Evolutionary conservation across 2,329 filamentous ascomycete genomes (phyloP).

Genomic region (Fusarium sp.): DNA sequence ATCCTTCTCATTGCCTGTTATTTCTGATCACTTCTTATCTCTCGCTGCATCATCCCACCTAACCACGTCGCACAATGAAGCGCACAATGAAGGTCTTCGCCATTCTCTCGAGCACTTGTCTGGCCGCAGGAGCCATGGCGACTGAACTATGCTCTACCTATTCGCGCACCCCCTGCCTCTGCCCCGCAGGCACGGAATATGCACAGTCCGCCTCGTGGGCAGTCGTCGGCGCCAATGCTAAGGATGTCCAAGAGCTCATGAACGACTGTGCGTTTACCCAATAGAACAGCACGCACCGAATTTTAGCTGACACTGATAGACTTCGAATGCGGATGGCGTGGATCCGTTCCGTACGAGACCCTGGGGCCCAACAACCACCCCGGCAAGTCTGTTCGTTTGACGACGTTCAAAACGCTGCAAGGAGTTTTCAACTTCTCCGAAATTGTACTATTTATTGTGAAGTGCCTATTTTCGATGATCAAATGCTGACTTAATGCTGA

Average conservation of each 20-base stretch:
- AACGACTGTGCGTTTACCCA: background rate
- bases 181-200: constrained; percentile 2
- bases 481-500: constrained; percentile 1
- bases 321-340: constrained; percentile 4
- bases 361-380: constrained; percentile 1
- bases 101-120: constrained; percentile 2
- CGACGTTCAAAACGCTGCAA: constrained; percentile 2
- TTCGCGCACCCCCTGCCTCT: constrained; percentile 1
- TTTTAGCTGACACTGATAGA: constrained; percentile 1
- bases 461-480: background rate
- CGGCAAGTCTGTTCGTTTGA: constrained; percentile 3
- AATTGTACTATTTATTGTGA: constrained; percentile 1
- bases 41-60: background rate
- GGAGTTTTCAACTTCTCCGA: constrained; percentile 3
- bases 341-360: constrained; percentile 4
- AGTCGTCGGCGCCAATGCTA: constrained; percentile 4
- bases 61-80: too few species aligned
- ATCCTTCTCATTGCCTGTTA: background rate
- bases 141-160: background rate
- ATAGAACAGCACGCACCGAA: background rate
- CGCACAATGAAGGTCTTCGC: constrained; percentile 2
- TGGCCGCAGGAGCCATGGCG: constrained; percentile 1
- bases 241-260: constrained; percentile 2
- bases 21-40: background rate
- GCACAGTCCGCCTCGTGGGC: constrained; percentile 4